These are phyloP conservation scores for Xenoacremonium recifei DNA, from an alignment of 2,329 filamentous ascomycete species.

Conservation along the genomic window DNA sequence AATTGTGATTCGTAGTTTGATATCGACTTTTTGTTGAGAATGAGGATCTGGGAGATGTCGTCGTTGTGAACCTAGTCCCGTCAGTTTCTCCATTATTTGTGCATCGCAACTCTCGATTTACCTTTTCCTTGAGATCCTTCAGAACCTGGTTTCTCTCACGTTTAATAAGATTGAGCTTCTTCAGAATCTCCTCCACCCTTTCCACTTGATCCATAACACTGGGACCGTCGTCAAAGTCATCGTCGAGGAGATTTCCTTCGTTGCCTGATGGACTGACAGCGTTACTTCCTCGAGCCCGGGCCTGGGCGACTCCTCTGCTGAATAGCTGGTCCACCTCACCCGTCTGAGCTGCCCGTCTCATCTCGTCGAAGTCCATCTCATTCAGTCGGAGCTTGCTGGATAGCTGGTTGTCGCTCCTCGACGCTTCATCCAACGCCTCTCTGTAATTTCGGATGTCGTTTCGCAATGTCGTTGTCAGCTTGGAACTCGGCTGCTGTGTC, in stretches of 20 bases:
- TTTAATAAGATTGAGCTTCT: constrained; percentile 90
- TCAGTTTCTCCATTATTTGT: constrained; percentile 15
- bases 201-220: constrained; percentile 89
- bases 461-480: constrained; percentile 82
- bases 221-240: constrained; percentile 79
- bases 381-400: constrained; percentile 82
- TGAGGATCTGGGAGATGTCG: constrained; percentile 95
- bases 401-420: constrained; percentile 80
- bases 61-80: constrained; percentile 77
- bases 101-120: constrained; percentile 39
- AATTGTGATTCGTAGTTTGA: constrained; percentile 87
- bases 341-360: constrained; percentile 83
- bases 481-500: constrained; percentile 94
- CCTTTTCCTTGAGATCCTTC: constrained; percentile 97
- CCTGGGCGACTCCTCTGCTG: constrained; percentile 80
- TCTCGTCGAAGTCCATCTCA: constrained; percentile 88
- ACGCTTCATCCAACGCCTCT: constrained; percentile 85
- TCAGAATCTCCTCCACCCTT: constrained; percentile 83
- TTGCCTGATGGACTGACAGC: constrained; percentile 57
- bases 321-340: constrained; percentile 88
- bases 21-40: constrained; percentile 96
- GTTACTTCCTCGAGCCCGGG: constrained; percentile 63
- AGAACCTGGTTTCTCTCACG: constrained; percentile 86
- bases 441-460: constrained; percentile 86
- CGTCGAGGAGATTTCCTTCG: constrained; percentile 83